Evolutionary conservation across 306 rosid species (phyloP).

Genomic region (Cucurbita ficifolia): DNA sequence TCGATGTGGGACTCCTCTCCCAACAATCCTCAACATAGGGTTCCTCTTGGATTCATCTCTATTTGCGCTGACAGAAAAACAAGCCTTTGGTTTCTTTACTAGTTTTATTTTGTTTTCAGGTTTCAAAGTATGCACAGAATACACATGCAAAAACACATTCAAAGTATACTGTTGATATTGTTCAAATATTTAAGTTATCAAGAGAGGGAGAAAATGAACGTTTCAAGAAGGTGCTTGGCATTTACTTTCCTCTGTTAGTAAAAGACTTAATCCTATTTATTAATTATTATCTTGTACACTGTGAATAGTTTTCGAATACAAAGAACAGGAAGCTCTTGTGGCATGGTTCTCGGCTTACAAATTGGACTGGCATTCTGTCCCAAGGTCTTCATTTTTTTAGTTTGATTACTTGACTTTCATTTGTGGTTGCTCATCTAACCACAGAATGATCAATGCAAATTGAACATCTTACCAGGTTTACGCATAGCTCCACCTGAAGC

Average conservation of each 20-base stretch:
- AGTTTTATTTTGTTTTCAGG: conserved; percentile 24
- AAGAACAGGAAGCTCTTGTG: conserved; percentile 84
- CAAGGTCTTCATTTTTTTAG: conserved; percentile 44
- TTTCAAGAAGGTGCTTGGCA: conserved; percentile 46
- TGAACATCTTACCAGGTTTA: conserved; percentile 34
- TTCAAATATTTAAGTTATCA: conserved; percentile 50
- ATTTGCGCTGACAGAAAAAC: neutral
- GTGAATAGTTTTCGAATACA: conserved; percentile 43
- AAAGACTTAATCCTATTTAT: neutral
- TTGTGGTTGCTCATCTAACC: conserved; percentile 6
- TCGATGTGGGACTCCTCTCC: no score
- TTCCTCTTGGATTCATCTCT: neutral
- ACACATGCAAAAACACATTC: conserved; percentile 91
- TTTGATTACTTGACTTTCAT: neutral
- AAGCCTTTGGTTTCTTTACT: conserved; percentile 8
- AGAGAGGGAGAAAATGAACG: conserved; percentile 63
- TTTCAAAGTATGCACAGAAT: conserved; percentile 59
- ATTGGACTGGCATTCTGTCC: conserved; percentile 96
- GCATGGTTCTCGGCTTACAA: conserved; percentile 96
- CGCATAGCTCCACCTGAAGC: conserved; percentile 99
- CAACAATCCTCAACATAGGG: no score
- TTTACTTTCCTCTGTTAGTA: neutral
- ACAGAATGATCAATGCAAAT: conserved; percentile 7
- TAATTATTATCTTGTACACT: conserved; percentile 1
- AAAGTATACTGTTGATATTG: conserved; percentile 53